These are phyloP conservation scores for Aphanomyces cochlioides DNA, from an alignment of 352 stramenopile species.

Conservation along the genomic window DNA sequence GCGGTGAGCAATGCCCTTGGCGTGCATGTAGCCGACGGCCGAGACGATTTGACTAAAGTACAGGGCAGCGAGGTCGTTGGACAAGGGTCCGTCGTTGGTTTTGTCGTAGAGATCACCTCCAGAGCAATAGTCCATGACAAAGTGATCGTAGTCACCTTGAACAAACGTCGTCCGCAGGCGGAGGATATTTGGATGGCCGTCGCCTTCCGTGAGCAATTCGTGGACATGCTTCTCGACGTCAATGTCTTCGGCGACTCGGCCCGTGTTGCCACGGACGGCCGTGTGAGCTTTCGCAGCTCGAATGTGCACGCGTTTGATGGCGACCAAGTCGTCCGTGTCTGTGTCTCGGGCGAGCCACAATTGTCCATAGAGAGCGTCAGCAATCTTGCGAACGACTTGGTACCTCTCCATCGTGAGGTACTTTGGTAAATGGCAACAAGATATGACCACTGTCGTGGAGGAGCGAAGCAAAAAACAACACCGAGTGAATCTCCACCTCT, in stretches of 20 bases:
- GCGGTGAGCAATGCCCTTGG: constrained; percentile 80
- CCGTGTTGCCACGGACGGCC: constrained; percentile 38
- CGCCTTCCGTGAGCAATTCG: constrained; percentile 53
- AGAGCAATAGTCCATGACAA: constrained; percentile 57
- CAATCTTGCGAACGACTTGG: constrained; percentile 32
- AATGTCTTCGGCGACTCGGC: constrained; percentile 74
- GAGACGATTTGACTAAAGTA: constrained; percentile 26
- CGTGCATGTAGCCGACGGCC: constrained; percentile 38
- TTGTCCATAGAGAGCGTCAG: constrained; percentile 63
- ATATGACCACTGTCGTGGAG: too few relatives aligned
- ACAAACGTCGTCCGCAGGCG: constrained; percentile 69
- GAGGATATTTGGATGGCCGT: constrained; percentile 62
- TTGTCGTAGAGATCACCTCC: constrained; percentile 52
- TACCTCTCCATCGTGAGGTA: constrained; percentile 16
- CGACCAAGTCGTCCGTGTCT: constrained; percentile 49
- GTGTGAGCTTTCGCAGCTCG: constrained; percentile 41
- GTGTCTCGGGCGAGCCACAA: constrained; percentile 58
- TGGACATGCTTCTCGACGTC: constrained; percentile 69
- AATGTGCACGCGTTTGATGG: constrained; percentile 75
- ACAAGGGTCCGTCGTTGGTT: constrained; percentile 36
- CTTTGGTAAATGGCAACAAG: too few relatives aligned
- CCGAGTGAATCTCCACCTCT: too few relatives aligned
- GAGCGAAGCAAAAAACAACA: too few relatives aligned
- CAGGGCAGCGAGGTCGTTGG: background rate
- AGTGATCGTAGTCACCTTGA: constrained; percentile 73